These are phyloP conservation scores for Trapa bicornis DNA, from an alignment of 345 rosid genomes.

Conservation along the genomic window DNA sequence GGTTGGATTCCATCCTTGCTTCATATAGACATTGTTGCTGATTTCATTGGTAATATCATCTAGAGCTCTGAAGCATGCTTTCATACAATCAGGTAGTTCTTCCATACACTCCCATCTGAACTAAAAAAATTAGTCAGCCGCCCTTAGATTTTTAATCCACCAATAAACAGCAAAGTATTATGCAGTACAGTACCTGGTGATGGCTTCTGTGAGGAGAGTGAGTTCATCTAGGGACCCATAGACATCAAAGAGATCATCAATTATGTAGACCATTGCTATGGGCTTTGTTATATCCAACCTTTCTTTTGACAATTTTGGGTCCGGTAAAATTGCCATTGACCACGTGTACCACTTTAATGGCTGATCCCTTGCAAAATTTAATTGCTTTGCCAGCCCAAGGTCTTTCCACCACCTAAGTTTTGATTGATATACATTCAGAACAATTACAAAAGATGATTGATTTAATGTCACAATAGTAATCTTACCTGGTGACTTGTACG, in stretches of 20 bases:
- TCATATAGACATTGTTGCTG: constrained; percentile 12
- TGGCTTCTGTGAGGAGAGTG: constrained; percentile 3
- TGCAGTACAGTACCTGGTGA: constrained; percentile 3
- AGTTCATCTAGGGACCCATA: constrained; percentile 10
- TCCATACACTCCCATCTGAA: constrained; percentile 21
- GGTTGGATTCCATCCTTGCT: constrained; percentile 2
- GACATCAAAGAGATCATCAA: constrained; percentile 13
- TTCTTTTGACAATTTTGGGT: constrained; percentile 6
- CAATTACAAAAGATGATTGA: neutral
- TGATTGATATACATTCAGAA: neutral
- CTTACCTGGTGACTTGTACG: constrained; percentile 8
- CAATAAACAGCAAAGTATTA: too few relatives aligned
- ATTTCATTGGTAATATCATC: constrained; percentile 18
- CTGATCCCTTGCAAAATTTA: constrained; percentile 11
- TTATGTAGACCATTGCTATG: constrained; percentile 10
- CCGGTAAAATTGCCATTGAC: constrained; percentile 7
- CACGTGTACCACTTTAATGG: constrained; percentile 15
- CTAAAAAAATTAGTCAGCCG: neutral
- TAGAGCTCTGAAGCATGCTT: constrained; percentile 18
- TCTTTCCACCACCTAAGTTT: constrained; percentile 10
- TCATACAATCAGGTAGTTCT: constrained; percentile 24
- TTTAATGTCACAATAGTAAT: neutral
- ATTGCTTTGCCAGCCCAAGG: constrained; percentile 5
- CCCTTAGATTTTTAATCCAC: too few relatives aligned
- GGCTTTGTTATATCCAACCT: constrained; percentile 10